Base-by-base conservation (phyloP, 352 stramenopile genomes). In the Hyaloperonospora arabidopsidis region DNA sequence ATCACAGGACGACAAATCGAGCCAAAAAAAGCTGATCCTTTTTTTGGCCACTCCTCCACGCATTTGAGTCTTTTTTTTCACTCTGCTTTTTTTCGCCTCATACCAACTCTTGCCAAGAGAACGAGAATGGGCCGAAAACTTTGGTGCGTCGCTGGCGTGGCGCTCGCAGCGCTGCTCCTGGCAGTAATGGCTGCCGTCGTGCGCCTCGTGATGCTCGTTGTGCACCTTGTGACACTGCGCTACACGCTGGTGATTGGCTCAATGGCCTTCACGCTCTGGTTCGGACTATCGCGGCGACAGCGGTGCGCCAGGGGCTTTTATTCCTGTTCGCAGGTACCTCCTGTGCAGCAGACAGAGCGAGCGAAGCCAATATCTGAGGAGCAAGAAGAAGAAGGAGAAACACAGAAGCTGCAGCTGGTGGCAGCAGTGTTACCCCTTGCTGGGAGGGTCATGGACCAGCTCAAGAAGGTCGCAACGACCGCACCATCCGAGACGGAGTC, bases 401-500 rank as follows among this genome's bases (percentile, higher is more conserved):
- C 5, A 8, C 41, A 17, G 10, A 5, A 44, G 19, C 19, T 22
- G 15, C n/a, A n/a, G 38, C 15, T 11, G 38, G 39, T 32, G 49
- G 41, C 53, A 40, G 45, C 49, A 10, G 47, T 53, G 10, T 39
- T 58, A 46, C 19, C 65, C 14, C 49, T 28, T 1, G 15, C 18
- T 14, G 29, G 63, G 43, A 35, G 45, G 19, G 12, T 61, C 11
- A 57, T 52, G 40, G 52, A 57, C 46, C 36, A 45, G 18, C 18
- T 58, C 18, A 61, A 70, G 25, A 56, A 67, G 46, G 45, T 54
- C 29, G 36, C 45, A 29, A 49, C 57, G 35, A 49, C 54, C 11
- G 61, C 61, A 28, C 61, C 69, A n/a, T 83, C 72, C 13, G 65
- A 76, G 56, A 83, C 72, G 22, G 72, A 83, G 50, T 79, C 70